phyloP scores from a whole-genome alignment of 257 asterid species.

The Nicotiana attenuata region DNA sequence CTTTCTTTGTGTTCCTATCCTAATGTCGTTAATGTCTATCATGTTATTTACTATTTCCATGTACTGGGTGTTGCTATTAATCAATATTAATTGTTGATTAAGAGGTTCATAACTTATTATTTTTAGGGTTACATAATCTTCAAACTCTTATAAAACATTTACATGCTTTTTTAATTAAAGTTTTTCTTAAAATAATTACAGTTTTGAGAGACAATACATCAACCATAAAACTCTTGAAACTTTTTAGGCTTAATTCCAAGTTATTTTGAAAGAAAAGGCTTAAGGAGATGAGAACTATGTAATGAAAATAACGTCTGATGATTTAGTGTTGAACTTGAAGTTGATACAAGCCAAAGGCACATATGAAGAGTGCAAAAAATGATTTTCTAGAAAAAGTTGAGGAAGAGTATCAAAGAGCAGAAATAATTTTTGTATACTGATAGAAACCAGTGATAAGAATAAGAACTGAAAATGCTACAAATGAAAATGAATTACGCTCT shows the following conservation, averaged over 20 bases:
- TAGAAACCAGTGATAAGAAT: not conserved
- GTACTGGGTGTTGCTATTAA: no score
- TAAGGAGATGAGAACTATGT: not conserved
- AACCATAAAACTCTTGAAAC: not conserved
- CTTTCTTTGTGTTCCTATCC: no score
- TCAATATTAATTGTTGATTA: no score
- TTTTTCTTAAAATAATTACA: not conserved
- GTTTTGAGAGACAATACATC: not conserved
- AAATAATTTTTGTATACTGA: not conserved
- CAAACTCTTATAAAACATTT: not conserved
- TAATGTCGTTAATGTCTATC: no score
- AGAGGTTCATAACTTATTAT: not conserved
- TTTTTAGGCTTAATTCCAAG: no score
- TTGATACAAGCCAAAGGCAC: not conserved
- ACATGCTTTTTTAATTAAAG: not conserved
- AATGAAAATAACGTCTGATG: not conserved
- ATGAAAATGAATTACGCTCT: not conserved
- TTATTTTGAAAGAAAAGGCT: not conserved
- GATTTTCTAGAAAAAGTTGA: not conserved
- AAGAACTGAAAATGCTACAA: not conserved
- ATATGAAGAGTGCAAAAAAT: not conserved
- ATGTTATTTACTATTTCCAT: no score
- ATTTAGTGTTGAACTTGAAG: not conserved
- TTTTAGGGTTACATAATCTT: not conserved
- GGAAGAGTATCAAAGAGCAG: not conserved